Percentiles rank a stretch among this genome's conserved stretches.
phyloP scores from a whole-genome alignment of 108 stramenopile genomes.

The Bacterosira constricta region DNA sequence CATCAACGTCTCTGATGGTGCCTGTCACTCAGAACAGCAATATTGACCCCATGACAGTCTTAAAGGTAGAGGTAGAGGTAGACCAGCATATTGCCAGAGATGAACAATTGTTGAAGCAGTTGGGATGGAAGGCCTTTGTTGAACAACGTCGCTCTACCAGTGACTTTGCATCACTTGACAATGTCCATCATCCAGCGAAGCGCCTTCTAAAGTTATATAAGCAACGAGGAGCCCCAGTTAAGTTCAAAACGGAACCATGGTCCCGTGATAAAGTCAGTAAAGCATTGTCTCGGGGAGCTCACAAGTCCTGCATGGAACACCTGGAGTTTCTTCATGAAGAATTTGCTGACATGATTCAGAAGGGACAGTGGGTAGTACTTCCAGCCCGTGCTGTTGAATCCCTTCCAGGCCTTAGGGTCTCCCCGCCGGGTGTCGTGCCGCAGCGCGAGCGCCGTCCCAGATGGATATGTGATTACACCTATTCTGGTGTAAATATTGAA shows the following conservation, averaged over 20 bases:
- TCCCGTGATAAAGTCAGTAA: background rate
- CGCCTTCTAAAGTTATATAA: slow-evolving; percentile 25
- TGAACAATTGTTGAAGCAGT: background rate
- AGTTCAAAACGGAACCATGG: slow-evolving; percentile 19
- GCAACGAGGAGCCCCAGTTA: slow-evolving; percentile 25
- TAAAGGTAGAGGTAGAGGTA: too few species aligned
- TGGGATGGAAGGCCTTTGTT: slow-evolving; percentile 1
- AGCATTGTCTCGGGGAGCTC: background rate
- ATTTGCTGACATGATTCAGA: background rate
- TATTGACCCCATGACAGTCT: too few species aligned
- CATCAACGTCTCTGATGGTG: too few species aligned
- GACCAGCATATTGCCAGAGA: background rate
- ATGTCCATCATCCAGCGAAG: slow-evolving; percentile 32
- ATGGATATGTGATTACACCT: slow-evolving; percentile 37
- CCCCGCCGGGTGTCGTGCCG: slow-evolving; percentile 38
- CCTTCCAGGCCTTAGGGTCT: slow-evolving; percentile 4
- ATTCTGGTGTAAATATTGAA: slow-evolving; percentile 10
- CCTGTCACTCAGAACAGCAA: too few species aligned
- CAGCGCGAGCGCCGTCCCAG: slow-evolving; percentile 39
- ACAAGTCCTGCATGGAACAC: background rate
- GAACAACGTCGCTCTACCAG: background rate
- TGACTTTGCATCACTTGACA: slow-evolving; percentile 3
- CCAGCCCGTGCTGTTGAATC: slow-evolving; percentile 15
- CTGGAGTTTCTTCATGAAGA: background rate
- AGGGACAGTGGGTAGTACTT: slow-evolving; percentile 27